Evolutionary conservation across 495 filamentous ascomycete species (phyloP).

Genomic region (Massariosphaeria phaeospora): DNA sequence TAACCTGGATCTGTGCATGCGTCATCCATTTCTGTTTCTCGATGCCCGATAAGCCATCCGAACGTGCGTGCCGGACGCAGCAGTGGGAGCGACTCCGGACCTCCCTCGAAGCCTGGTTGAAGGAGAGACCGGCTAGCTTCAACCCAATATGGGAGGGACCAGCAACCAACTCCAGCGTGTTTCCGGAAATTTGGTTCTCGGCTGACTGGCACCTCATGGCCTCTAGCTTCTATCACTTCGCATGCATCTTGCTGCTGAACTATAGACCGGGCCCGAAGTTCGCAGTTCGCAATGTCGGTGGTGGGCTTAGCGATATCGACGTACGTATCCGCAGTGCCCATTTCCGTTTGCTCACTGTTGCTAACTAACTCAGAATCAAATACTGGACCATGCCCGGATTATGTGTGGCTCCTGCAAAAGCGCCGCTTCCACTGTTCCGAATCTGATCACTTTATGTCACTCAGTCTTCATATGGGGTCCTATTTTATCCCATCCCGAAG

Average conservation of each 20-base stretch:
- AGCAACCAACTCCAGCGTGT: neutral
- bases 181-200: constrained; percentile 1
- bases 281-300: neutral
- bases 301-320: neutral
- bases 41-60: neutral
- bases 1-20: constrained; percentile 9
- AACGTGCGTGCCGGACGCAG: neutral
- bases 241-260: constrained; percentile 12
- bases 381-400: constrained; percentile 7
- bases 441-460: constrained; percentile 9
- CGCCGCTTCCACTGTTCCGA: neutral
- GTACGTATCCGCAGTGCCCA: neutral
- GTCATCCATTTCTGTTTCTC: constrained; percentile 8
- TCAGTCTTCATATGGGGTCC: constrained; percentile 18
- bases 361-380: neutral
- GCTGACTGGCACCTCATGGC: constrained; percentile 17
- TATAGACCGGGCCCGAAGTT: constrained; percentile 14
- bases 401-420: constrained; percentile 12
- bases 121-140: constrained; percentile 2
- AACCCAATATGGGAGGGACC: constrained; percentile 1
- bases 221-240: constrained; percentile 14
- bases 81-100: neutral
- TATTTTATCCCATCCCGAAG: neutral
- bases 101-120: neutral
- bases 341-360: too few relatives aligned